These are phyloP conservation scores for Oidium heveae DNA, from an alignment of 2,329 filamentous ascomycete species.

Conservation along the genomic window DNA sequence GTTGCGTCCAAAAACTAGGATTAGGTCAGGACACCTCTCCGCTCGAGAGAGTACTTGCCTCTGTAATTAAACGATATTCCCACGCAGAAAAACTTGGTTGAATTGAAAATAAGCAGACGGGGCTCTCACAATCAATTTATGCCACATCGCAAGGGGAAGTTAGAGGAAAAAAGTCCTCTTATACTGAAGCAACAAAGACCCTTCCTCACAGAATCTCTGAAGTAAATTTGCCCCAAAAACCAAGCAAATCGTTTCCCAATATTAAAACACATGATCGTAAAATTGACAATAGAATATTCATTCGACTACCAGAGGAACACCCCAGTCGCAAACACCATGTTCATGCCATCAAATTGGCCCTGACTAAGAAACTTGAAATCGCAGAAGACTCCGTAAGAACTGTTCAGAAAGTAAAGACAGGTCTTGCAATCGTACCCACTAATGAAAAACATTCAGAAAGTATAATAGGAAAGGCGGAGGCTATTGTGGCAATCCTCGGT, in stretches of 20 bases:
- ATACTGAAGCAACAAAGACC: background rate
- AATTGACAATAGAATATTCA: background rate
- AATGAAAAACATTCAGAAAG: background rate
- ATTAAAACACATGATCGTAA: background rate
- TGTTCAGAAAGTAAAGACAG: background rate
- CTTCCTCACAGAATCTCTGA: background rate
- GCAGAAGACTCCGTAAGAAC: background rate
- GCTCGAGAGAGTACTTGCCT: no score
- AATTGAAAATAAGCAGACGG: no score
- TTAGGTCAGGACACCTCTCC: no score
- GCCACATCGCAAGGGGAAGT: no score
- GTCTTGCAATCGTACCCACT: background rate
- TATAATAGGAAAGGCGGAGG: background rate
- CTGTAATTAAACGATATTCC: no score
- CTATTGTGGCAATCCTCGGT: background rate
- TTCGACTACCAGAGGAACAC: background rate
- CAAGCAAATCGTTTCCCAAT: background rate
- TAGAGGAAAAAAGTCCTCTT: background rate
- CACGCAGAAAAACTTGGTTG: no score
- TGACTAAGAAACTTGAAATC: background rate
- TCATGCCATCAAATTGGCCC: background rate
- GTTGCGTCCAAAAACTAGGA: no score
- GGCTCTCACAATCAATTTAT: no score
- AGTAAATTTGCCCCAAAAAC: background rate
- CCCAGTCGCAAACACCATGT: background rate